These are phyloP conservation scores for Mallotus nudiflorus DNA, from an alignment of 345 rosid genomes.

Conservation along the genomic window DNA sequence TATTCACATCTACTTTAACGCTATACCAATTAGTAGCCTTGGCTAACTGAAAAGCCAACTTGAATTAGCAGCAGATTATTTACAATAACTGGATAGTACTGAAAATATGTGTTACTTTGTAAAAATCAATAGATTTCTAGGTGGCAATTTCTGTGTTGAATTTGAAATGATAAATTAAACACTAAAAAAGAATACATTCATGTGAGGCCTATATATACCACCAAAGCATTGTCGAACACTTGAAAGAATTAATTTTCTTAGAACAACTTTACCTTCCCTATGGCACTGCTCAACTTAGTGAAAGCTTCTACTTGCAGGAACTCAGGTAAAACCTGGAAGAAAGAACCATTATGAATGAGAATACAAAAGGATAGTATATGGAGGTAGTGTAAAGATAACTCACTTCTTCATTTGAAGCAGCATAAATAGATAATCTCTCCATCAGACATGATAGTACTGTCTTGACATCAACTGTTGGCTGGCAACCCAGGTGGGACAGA, in stretches of 20 bases:
- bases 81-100: not conserved
- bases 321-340: slow-evolving; percentile 67
- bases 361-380: not conserved
- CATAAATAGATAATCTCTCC: slow-evolving; percentile 96
- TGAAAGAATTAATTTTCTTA: not conserved
- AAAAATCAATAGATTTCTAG: not conserved
- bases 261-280: slow-evolving; percentile 71
- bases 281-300: slow-evolving; percentile 91
- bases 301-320: slow-evolving; percentile 98
- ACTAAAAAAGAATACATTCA: not conserved
- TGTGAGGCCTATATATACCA: not conserved
- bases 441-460: slow-evolving; percentile 89
- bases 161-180: not conserved
- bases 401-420: slow-evolving; percentile 69
- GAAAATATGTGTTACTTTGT: not conserved
- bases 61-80: not conserved
- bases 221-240: not conserved
- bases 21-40: not conserved
- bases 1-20: not conserved
- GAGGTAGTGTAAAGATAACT: slow-evolving; percentile 7
- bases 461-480: slow-evolving; percentile 95
- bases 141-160: not conserved
- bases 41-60: not conserved
- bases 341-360: slow-evolving; percentile 3
- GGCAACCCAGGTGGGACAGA: slow-evolving; percentile 28